Base-by-base conservation (phyloP, 2,329 filamentous ascomycete species). In the Calonectria montana region DNA sequence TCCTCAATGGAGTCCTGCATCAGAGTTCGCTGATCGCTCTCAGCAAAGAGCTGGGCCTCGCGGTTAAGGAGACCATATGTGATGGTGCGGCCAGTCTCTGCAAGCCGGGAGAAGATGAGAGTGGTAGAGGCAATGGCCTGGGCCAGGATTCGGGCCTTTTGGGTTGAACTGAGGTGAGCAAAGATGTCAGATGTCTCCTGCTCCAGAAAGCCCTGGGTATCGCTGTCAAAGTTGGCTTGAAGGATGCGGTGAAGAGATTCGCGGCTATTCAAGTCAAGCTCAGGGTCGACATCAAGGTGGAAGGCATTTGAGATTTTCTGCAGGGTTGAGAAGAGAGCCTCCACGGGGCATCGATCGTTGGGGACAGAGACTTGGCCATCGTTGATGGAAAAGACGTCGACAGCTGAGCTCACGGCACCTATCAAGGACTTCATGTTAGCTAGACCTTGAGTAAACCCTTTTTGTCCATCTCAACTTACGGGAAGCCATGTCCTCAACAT, bases 101-200 rank as follows among this genome's bases (percentile, higher is more conserved):
- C 76, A 27, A 79, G 61, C 9, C 78, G 78, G 48, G 73, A 73
- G 70, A 79, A 79, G 50, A 79, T 71, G 27, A 76, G 65, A 9
- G 76, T 75, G 35, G 76, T 74, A 3, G 75, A 73, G 39, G 75
- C 77, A 18, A 79, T 79, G 18, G 78, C 77, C 68, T 79, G 76
- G 23, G 78, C 76, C 13, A 79, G 69, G 43, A 79, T 78, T 57
- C 73, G 75, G 29, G 66, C 73, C 59, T 78, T 79, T 50, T 79
- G 75, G 25, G 73, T 77, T 15, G 74, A 70, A 70, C 62, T 70
- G 2, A 79, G 73, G 25, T 76, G 69, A 3, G 77, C 74, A 53
- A 79, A 79, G 65, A 79, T 76, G 35, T 79, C 73, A 9, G 78
- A 79, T 12, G 75, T 75, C 69, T 79, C 78, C 61, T 77, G 75